Conservation (phyloP, 306 rosid genomes). For the Chamaecrista fasciculata region DNA sequence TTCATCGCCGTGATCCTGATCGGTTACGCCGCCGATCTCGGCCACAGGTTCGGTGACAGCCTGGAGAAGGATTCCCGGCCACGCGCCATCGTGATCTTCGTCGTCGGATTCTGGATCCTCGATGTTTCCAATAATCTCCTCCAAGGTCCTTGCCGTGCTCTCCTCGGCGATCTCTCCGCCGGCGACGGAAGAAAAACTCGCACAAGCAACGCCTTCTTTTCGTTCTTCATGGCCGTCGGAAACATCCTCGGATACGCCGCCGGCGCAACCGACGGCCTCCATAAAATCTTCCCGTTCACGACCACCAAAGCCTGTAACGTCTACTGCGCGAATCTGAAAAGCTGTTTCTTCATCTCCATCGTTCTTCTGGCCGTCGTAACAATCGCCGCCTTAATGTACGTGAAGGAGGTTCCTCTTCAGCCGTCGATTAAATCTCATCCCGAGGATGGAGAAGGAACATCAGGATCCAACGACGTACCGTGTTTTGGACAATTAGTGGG, state of each 20-base stretch:
- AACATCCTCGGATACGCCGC: constrained; percentile 60
- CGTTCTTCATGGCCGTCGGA: constrained; percentile 69
- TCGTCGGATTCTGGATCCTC: constrained; percentile 54
- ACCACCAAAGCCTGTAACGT: constrained; percentile 43
- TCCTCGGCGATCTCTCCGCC: constrained; percentile 44
- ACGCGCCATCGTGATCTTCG: constrained; percentile 42
- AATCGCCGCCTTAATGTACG: constrained; percentile 21
- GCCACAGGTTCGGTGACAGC: constrained; percentile 42
- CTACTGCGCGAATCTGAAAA: constrained; percentile 61
- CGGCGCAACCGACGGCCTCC: constrained; percentile 40
- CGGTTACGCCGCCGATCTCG: constrained; percentile 62
- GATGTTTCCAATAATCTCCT: constrained; percentile 58
- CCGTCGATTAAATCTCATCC: not conserved
- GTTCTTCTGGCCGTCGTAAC: constrained; percentile 25
- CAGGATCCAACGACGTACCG: constrained; percentile 23
- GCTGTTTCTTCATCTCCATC: constrained; percentile 55
- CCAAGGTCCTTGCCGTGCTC: constrained; percentile 51
- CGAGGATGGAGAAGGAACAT: not conserved
- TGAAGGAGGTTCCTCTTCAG: constrained; percentile 20
- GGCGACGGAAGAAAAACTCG: constrained; percentile 37
- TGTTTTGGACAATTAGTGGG: constrained; percentile 52
- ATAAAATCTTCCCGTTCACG: constrained; percentile 46
- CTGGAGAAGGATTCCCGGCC: constrained; percentile 24
- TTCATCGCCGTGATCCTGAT: constrained; percentile 52
- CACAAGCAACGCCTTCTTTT: constrained; percentile 34